Conservation (phyloP, 169 alveolate species). For the Cryptosporidium canis region DNA sequence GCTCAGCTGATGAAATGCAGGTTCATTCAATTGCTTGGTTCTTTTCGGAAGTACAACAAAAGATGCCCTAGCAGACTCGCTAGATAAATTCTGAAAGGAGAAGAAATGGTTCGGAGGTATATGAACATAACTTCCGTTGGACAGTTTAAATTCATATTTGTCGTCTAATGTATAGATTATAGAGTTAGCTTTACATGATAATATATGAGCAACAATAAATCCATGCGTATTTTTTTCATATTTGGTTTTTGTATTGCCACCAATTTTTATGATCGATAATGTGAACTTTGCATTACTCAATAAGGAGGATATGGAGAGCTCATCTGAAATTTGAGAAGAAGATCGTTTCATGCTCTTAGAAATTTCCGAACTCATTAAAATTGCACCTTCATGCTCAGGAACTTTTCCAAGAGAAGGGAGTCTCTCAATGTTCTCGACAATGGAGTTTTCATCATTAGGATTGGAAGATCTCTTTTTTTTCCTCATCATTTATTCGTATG, state of each 20-base stretch:
- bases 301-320: constrained; percentile 49
- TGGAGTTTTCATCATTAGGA: constrained; percentile 11
- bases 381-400: constrained; percentile 72
- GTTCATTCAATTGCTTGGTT: constrained; percentile 48
- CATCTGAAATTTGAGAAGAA: constrained; percentile 62
- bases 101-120: constrained; percentile 61
- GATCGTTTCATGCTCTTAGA: constrained; percentile 55
- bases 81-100: constrained; percentile 51
- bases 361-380: constrained; percentile 56
- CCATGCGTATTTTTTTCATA: constrained; percentile 52
- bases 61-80: constrained; percentile 59
- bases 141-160: constrained; percentile 57
- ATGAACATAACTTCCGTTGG: constrained; percentile 63
- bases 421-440: constrained; percentile 46
- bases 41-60: constrained; percentile 41
- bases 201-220: constrained; percentile 49
- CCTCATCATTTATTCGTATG: constrained; percentile 2
- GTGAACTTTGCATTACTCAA: constrained; percentile 64
- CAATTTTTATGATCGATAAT: constrained; percentile 26
- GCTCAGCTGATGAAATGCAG: constrained; percentile 23
- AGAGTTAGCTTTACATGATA: constrained; percentile 66
- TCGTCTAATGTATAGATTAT: constrained; percentile 40
- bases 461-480: constrained; percentile 10
- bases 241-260: constrained; percentile 54
- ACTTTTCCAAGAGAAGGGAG: constrained; percentile 70